Base-by-base conservation (phyloP, 176 grass and related monocot genomes). In the Zoysia japonica region DNA sequence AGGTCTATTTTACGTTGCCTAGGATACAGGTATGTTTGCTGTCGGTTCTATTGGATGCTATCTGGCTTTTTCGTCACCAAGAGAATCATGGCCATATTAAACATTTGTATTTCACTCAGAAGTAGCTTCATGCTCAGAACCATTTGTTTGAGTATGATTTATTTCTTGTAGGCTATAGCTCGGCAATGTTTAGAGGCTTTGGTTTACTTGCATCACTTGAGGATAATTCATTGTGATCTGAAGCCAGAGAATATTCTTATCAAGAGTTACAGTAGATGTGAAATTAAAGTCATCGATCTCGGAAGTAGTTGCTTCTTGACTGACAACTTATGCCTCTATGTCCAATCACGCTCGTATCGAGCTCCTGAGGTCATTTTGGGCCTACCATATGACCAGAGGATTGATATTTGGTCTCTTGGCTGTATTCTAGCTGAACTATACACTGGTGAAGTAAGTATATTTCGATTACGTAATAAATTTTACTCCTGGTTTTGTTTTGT, bases 171-270 rank as follows among this genome's bases (percentile, higher is more conserved):
- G 96, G 81, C 72, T 62, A 93, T 99, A 79, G 92, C 96, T 85
- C 89, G 82, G 14, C 96, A 99, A 84, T 92, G 87, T 74, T 90
- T 99, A 89, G 92, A 99, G 65, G 92, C 92, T 41, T 86, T 99
- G 72, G 82, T 90, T 76, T 95, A 89, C 68, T 86, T 99, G 73
- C 96, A 99, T 79, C 79, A 82, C 65, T 76, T 99, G 77, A 99
- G 86, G 62, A 99, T 95, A 85, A 91, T 99, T 78, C 96, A 99
- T 72, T 95, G 84, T 56, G 96, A 99, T 76, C 70, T 99, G 52
- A 99, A 95, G 79, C 96, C 96, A 47, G 92, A 99, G 71, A 99
- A 99, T 87, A 87, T 99, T 57, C 96, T 99, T 72, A 95, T 99
- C 68, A 99, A 99, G 84, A 99, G 96, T 90, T 99, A 99, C 72